Percentiles rank a stretch among this genome's conserved stretches.
Conservation (phyloP, 108 stramenopile genomes). For the Schizochytrium sp. region DNA sequence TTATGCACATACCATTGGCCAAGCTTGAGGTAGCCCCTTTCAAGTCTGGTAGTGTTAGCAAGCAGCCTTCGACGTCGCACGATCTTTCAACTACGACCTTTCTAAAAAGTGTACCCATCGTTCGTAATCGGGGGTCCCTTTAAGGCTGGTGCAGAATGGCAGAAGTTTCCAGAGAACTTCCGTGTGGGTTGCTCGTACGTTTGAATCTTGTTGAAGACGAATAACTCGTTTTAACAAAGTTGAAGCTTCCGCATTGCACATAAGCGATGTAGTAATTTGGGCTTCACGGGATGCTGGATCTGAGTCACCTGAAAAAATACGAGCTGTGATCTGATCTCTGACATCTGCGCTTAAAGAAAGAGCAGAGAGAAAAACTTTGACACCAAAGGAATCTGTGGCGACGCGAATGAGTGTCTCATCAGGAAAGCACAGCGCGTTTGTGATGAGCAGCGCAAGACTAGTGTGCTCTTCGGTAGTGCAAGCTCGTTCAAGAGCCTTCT, state of each 20-base stretch:
- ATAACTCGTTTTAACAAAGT: constrained; percentile 17
- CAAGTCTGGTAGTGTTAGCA: neutral
- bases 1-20: neutral
- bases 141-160: neutral
- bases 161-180: constrained; percentile 1
- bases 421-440: constrained; percentile 32
- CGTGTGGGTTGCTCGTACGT: neutral
- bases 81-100: neutral
- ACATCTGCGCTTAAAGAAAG: constrained; percentile 3
- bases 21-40: neutral
- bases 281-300: neutral
- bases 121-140: constrained; percentile 20
- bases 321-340: neutral
- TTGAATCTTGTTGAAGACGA: neutral
- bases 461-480: neutral
- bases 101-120: constrained; percentile 54
- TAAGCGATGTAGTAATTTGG: neutral
- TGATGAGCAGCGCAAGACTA: neutral
- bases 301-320: neutral
- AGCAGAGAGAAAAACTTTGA: constrained; percentile 36
- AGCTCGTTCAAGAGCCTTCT: constrained; percentile 65
- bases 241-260: constrained; percentile 21
- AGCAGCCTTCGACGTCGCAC: neutral
- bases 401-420: neutral
- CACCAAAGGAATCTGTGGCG: constrained; percentile 28